Base-by-base conservation (phyloP, 129 eudicot genomes). In the Scalesia atractyloides region DNA sequence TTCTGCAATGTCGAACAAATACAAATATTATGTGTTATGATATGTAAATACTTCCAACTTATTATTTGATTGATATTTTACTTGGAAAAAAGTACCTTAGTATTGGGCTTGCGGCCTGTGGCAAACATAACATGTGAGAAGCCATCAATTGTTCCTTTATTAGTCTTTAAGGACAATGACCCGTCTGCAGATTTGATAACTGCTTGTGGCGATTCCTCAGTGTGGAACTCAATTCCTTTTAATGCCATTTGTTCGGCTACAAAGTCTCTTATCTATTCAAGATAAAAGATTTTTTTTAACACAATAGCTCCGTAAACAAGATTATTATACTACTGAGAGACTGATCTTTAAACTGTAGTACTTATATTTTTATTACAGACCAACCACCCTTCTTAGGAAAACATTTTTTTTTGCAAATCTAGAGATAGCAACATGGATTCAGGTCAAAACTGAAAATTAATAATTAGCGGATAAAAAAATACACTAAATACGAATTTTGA, bases 81-180 rank as follows among this genome's bases (percentile, higher is more conserved):
- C 41, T 20, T 14, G 5, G 34, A 52, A 76, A 47, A 47, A 26
- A 14, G 62, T 71, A 90, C 99, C 97, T 78, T 86, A 57, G 94
- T 95, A 73, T 95, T 95, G 46, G 99, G 96, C 48, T 71, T 88
- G 46, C 99, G 97, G 37, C 99, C 99, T 46, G 99, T 95, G 17
- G 99, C 99, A 83, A 90, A 95, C 99, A 95, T 95, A 68, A 95
- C 74, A 85, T 95, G 99, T 41, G 99, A 89, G 84, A 90, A 88
- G 12, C 99, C 99, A 24, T 95, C 97, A 73, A 85, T 36, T 68
- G 96, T 88, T 77, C 91, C 99, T 83, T 86, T 90, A 83, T 87
- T 95, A 49, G 99, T 95, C 77, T 95, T 95, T 68, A 95, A 63
- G 26, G 99, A 79, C 19, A 90, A 82, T 4, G 95, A 75, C 19